phyloP scores from a whole-genome alignment of 306 rosid genomes.

The Cicer pinnatifidum region DNA sequence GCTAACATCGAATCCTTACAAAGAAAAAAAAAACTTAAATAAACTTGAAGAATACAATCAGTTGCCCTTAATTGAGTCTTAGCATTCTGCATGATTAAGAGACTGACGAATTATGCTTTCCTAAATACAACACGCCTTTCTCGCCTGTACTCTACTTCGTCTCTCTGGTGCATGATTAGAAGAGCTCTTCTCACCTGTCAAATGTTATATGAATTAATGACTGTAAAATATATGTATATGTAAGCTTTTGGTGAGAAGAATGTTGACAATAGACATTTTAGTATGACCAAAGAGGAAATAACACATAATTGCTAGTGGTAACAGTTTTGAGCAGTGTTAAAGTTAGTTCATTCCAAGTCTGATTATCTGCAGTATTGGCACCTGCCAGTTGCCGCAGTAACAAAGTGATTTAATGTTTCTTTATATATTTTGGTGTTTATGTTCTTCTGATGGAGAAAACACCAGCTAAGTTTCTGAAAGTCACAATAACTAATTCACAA shows the following conservation, averaged over 20 bases:
- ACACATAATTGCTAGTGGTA: constrained; percentile 18
- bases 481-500: constrained; percentile 6
- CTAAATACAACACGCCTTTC: constrained; percentile 80
- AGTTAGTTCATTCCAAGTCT: constrained; percentile 13
- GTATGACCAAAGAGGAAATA: neutral
- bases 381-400: constrained; percentile 8
- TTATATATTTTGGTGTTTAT: neutral
- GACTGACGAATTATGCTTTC: constrained; percentile 58
- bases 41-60: constrained; percentile 23
- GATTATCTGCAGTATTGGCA: constrained; percentile 15
- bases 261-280: neutral
- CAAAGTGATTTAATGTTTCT: constrained; percentile 14
- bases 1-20: neutral
- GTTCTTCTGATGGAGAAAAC: constrained; percentile 16
- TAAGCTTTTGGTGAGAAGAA: constrained; percentile 15
- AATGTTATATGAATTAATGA: constrained; percentile 27
- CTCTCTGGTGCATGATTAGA: constrained; percentile 95
- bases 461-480: neutral
- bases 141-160: constrained; percentile 97
- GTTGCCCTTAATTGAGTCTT: neutral
- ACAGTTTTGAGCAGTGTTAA: constrained; percentile 24
- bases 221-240: neutral
- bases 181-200: constrained; percentile 97
- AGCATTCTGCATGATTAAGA: constrained; percentile 7
- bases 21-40: neutral